These are phyloP conservation scores for Chrysosporium keratinophilum DNA, from an alignment of 2,329 filamentous ascomycete genomes.

Conservation along the genomic window DNA sequence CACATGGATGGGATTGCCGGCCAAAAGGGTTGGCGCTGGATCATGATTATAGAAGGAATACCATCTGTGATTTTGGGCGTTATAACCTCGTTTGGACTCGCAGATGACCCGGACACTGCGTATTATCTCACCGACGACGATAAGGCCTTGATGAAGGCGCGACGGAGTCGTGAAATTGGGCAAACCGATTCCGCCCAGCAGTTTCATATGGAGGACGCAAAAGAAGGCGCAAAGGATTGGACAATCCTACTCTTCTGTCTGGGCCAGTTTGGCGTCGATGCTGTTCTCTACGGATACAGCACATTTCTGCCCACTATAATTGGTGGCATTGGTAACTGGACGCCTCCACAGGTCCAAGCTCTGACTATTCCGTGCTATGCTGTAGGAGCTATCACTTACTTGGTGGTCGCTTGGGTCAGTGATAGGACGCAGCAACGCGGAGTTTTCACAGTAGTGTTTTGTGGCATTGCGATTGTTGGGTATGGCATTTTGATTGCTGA, in stretches of 20 bases:
- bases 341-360: slow-evolving; percentile 57
- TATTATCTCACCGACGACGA: slow-evolving; percentile 52
- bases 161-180: slow-evolving; percentile 43
- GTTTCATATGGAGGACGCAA: slow-evolving; percentile 54
- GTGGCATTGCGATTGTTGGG: slow-evolving; percentile 53
- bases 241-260: slow-evolving; percentile 61
- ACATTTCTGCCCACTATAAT: slow-evolving; percentile 75
- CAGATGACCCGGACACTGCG: slow-evolving; percentile 56
- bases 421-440: slow-evolving; percentile 58
- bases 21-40: slow-evolving; percentile 60
- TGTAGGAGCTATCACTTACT: slow-evolving; percentile 59
- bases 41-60: slow-evolving; percentile 52
- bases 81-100: slow-evolving; percentile 48
- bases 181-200: slow-evolving; percentile 41
- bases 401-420: slow-evolving; percentile 55
- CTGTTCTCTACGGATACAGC: slow-evolving; percentile 67
- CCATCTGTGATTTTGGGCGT: slow-evolving; percentile 48
- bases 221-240: slow-evolving; percentile 60
- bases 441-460: slow-evolving; percentile 54
- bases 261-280: slow-evolving; percentile 62
- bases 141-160: slow-evolving; percentile 45
- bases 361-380: slow-evolving; percentile 71
- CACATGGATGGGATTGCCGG: slow-evolving; percentile 59
- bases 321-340: slow-evolving; percentile 53
- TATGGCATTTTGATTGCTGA: slow-evolving; percentile 59